Evolutionary conservation across 2,329 filamentous ascomycete species (phyloP).

Genomic region (Colletotrichum sp.): DNA sequence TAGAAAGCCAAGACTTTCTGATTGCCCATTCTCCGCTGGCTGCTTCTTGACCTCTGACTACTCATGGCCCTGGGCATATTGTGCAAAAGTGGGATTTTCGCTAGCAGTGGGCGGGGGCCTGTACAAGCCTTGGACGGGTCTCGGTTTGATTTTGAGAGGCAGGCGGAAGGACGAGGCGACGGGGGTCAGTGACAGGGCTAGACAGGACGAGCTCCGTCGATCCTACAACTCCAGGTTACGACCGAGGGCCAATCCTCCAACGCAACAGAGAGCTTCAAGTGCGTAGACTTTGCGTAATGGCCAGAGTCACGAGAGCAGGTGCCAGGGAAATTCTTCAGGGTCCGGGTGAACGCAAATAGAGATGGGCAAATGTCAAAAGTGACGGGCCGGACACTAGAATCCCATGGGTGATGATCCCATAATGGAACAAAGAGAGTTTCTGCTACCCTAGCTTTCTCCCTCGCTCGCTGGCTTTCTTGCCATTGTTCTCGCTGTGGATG

Average conservation of each 20-base stretch:
- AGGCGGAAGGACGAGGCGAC: background rate
- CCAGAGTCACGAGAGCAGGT: background rate
- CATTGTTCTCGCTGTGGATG: background rate
- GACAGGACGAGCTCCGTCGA: background rate
- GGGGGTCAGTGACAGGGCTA: background rate
- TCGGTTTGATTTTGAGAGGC: background rate
- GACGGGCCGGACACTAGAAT: background rate
- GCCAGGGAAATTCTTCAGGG: background rate
- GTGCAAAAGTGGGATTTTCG: background rate
- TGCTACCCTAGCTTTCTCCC: background rate
- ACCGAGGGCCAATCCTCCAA: background rate
- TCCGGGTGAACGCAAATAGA: background rate
- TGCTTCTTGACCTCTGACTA: background rate
- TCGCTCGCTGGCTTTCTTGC: background rate
- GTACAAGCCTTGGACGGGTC: background rate
- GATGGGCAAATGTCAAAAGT: slow-evolving; percentile 4
- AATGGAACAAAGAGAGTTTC: background rate
- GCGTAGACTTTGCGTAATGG: background rate
- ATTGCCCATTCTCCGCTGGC: slow-evolving; percentile 6
- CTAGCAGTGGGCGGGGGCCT: background rate
- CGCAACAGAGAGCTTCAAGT: background rate
- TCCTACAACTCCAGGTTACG: background rate
- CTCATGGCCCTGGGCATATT: background rate
- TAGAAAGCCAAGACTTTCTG: slow-evolving; percentile 1
- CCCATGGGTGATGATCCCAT: background rate